These are phyloP conservation scores for Mucor lusitanicus DNA, from an alignment of 371 early-diverging fungal species.

Conservation along the genomic window DNA sequence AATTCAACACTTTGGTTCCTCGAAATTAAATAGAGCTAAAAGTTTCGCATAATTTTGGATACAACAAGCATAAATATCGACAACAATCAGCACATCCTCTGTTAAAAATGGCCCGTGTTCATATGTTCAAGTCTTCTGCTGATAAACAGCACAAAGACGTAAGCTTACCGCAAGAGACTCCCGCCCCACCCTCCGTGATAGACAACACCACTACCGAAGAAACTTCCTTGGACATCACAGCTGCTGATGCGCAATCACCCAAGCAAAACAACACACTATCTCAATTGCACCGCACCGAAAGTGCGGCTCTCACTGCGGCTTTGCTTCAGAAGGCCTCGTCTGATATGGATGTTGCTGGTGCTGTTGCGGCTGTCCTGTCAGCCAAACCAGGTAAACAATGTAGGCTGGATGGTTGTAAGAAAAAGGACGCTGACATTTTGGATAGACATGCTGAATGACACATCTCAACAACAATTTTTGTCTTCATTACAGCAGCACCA, in stretches of 20 bases:
- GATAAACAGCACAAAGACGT: conserved; percentile 9
- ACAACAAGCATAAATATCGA: neutral
- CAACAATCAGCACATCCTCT: neutral
- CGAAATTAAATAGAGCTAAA: neutral
- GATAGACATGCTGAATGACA: conserved; percentile 7
- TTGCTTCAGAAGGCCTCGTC: conserved; percentile 27
- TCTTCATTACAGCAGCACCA: conserved; percentile 7
- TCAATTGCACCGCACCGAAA: neutral
- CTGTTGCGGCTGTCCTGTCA: conserved; percentile 42
- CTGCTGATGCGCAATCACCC: neutral
- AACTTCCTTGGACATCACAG: conserved; percentile 1
- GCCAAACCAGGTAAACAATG: conserved; percentile 31
- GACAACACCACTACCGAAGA: neutral
- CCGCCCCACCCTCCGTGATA: conserved; percentile 7
- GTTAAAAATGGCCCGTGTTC: conserved; percentile 26
- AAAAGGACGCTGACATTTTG: neutral
- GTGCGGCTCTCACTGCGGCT: conserved; percentile 32
- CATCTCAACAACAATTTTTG: conserved; percentile 10
- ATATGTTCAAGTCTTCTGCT: conserved; percentile 23
- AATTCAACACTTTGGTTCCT: conserved; percentile 4
- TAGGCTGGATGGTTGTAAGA: neutral
- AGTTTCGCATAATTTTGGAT: conserved; percentile 11
- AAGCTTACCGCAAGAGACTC: neutral
- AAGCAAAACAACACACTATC: conserved; percentile 1
- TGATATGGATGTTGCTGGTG: conserved; percentile 34